Conservation (phyloP, 805 yeast genomes). For the Ogataea haglerorum region DNA sequence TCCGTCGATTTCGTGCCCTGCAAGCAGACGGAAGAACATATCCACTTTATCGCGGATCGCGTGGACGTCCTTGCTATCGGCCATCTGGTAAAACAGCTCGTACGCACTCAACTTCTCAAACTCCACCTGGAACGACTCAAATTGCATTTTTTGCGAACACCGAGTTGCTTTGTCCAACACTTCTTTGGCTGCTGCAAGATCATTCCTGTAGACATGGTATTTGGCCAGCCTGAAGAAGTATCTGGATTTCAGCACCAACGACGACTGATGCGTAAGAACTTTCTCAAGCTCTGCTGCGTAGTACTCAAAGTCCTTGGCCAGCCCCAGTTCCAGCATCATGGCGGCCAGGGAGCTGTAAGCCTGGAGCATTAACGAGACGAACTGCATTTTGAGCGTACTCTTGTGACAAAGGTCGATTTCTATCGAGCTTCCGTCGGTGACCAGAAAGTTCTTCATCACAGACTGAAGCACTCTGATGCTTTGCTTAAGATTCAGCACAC, state of each 20-base stretch:
- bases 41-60: slow-evolving; percentile 1
- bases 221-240: slow-evolving; percentile 22
- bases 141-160: slow-evolving; percentile 7
- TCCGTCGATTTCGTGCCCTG: slow-evolving; percentile 4
- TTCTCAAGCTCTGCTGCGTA: slow-evolving; percentile 49
- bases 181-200: slow-evolving; percentile 4
- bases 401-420: slow-evolving; percentile 23
- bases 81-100: slow-evolving; percentile 12
- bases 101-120: slow-evolving; percentile 4
- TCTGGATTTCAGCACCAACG: slow-evolving; percentile 24
- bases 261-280: slow-evolving; percentile 32
- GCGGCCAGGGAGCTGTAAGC: slow-evolving; percentile 41
- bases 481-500: slow-evolving; percentile 42
- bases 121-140: slow-evolving; percentile 1
- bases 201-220: slow-evolving; percentile 20
- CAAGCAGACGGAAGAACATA: slow-evolving; percentile 1
- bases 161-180: slow-evolving; percentile 1
- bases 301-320: slow-evolving; percentile 55
- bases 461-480: slow-evolving; percentile 53
- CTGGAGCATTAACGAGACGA: slow-evolving; percentile 32
- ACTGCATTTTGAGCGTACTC: slow-evolving; percentile 32
- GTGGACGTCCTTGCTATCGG: neutral
- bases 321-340: slow-evolving; percentile 46
- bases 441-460: slow-evolving; percentile 41
- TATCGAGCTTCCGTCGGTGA: slow-evolving; percentile 11